phyloP scores from a whole-genome alignment of 2,329 filamentous ascomycete genomes.

The Epicoccum sorghinum region DNA sequence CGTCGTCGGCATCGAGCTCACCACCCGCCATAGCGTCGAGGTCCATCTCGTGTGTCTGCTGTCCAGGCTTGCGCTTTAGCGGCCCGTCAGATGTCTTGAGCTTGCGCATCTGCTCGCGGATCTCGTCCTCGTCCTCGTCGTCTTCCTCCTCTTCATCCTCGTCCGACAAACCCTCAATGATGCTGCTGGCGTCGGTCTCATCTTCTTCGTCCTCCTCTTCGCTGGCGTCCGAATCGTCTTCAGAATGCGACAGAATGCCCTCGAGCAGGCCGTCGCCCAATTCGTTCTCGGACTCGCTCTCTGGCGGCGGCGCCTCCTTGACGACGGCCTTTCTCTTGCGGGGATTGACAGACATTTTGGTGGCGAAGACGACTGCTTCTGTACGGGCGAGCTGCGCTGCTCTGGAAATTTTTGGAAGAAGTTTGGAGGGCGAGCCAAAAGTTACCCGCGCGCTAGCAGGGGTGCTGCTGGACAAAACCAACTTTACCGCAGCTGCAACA shows the following conservation, averaged over 20 bases:
- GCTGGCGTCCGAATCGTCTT: constrained; percentile 45
- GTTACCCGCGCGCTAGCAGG: constrained; percentile 22
- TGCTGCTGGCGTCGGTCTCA: constrained; percentile 41
- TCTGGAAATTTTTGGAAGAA: constrained; percentile 23
- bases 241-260: constrained; percentile 51
- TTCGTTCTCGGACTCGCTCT: constrained; percentile 43
- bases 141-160: constrained; percentile 36
- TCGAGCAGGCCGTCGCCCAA: constrained; percentile 49
- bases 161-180: constrained; percentile 41
- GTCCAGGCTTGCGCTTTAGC: constrained; percentile 22
- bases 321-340: constrained; percentile 54
- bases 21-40: constrained; percentile 25
- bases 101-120: constrained; percentile 53
- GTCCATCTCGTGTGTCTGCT: constrained; percentile 24
- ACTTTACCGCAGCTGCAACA: constrained; percentile 3
- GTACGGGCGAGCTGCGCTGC: constrained; percentile 2
- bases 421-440: constrained; percentile 31
- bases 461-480: not conserved
- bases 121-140: constrained; percentile 49
- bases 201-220: constrained; percentile 27
- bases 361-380: not conserved
- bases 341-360: constrained; percentile 54
- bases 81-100: constrained; percentile 45
- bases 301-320: constrained; percentile 42
- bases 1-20: constrained; percentile 38